These are phyloP conservation scores for Phytophthora melonis DNA, from an alignment of 352 stramenopile species.

Conservation along the genomic window DNA sequence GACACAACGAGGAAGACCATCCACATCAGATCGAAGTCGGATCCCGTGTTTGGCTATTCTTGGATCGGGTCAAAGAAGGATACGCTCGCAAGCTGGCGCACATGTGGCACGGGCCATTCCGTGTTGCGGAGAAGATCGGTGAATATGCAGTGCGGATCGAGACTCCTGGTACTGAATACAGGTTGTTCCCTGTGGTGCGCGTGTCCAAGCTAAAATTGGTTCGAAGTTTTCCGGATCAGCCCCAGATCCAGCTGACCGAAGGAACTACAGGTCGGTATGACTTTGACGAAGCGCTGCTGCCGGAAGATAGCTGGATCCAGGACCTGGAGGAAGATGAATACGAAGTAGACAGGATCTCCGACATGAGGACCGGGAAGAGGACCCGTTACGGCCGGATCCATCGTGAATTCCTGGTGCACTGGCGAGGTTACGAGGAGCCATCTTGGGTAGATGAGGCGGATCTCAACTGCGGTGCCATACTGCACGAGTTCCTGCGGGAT, in stretches of 20 bases:
- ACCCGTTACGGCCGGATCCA: neutral
- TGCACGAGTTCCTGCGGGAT: no score
- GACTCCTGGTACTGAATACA: neutral
- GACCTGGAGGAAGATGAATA: neutral
- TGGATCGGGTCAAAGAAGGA: neutral
- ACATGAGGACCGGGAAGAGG: neutral
- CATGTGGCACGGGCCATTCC: no score
- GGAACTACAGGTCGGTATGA: neutral
- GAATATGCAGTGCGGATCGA: neutral
- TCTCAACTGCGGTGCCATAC: no score
- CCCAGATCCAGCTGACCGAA: neutral
- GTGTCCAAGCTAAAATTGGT: neutral
- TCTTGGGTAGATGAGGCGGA: neutral
- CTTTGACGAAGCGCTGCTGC: neutral
- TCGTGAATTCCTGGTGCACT: neutral
- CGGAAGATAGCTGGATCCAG: neutral
- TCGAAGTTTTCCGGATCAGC: neutral
- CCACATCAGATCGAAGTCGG: neutral
- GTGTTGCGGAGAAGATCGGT: no score
- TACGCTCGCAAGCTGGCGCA: neutral
- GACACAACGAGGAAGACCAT: neutral
- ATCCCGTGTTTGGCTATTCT: neutral
- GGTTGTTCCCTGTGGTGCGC: neutral
- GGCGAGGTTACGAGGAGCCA: neutral
- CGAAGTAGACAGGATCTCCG: neutral